phyloP scores from a whole-genome alignment of 331 rosid genomes.

The Acacia pycnantha region DNA sequence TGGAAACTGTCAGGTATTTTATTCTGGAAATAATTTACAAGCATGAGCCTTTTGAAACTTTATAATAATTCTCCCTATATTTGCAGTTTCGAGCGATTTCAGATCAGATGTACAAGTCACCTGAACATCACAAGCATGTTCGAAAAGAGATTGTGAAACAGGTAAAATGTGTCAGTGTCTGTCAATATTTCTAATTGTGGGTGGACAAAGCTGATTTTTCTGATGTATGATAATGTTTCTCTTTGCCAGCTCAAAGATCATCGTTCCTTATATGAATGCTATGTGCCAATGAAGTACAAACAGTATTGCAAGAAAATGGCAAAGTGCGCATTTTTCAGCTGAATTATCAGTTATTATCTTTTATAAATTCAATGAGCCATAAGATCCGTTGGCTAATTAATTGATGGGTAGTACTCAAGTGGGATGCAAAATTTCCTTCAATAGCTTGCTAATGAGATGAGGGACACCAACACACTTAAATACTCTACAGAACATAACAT shows the following conservation, averaged over 20 bases:
- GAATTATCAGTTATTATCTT: neutral
- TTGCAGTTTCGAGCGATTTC: constrained; percentile 86
- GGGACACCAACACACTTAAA: neutral
- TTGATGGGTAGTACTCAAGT: neutral
- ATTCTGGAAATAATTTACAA: constrained; percentile 15
- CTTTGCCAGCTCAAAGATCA: constrained; percentile 72
- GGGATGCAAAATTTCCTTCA: neutral
- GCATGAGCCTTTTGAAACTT: neutral
- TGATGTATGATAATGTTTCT: constrained; percentile 25
- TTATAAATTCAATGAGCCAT: constrained; percentile 23
- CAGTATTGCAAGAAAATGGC: constrained; percentile 87
- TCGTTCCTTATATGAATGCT: constrained; percentile 72
- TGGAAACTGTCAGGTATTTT: constrained; percentile 88
- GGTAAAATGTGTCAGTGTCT: constrained; percentile 32
- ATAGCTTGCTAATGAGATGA: neutral
- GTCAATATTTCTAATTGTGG: neutral
- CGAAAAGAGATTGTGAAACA: constrained; percentile 77
- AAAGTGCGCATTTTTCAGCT: constrained; percentile 50
- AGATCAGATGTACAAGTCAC: constrained; percentile 76
- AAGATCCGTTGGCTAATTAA: neutral
- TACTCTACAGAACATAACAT: neutral
- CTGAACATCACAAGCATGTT: constrained; percentile 79
- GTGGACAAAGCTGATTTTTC: neutral
- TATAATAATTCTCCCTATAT: constrained; percentile 25
- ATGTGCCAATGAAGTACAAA: constrained; percentile 93